A percentile compares a stretch with the other conserved stretches of the same genome.
These are phyloP conservation scores for Tephrocybe sp. DNA, from an alignment of 768 basidiomycete genomes.

Conservation along the genomic window DNA sequence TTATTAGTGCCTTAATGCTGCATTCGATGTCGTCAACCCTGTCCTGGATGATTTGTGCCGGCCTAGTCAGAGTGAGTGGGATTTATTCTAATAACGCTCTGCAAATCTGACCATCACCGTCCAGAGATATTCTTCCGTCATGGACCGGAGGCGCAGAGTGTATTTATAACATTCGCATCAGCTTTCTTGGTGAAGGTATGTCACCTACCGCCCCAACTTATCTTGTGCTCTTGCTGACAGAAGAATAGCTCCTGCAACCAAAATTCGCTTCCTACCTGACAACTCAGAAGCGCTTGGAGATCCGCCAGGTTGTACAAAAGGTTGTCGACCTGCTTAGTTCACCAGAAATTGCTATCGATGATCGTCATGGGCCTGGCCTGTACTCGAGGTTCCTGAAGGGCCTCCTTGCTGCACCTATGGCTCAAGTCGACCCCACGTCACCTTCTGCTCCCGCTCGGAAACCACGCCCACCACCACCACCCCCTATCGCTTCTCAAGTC, in stretches of 20 bases:
- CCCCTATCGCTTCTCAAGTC: neutral
- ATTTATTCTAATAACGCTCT: neutral
- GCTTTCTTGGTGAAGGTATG: conserved; percentile 80
- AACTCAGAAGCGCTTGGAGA: conserved; percentile 56
- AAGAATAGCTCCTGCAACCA: conserved; percentile 69
- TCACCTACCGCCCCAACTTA: neutral
- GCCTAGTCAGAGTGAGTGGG: conserved; percentile 51
- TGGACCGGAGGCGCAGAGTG: conserved; percentile 78
- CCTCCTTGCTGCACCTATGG: conserved; percentile 61
- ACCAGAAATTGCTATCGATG: conserved; percentile 74
- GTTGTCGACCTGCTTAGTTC: conserved; percentile 68
- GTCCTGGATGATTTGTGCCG: conserved; percentile 59
- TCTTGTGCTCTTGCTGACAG: neutral
- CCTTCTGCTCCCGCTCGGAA: conserved; percentile 13
- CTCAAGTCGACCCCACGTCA: conserved; percentile 30
- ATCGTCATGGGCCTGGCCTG: conserved; percentile 77
- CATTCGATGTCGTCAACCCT: conserved; percentile 61
- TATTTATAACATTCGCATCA: conserved; percentile 79
- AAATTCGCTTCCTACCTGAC: conserved; percentile 66
- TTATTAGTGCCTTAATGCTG: conserved; percentile 63
- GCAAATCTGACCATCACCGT: conserved; percentile 15
- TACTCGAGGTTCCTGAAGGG: conserved; percentile 79
- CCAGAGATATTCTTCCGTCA: conserved; percentile 61
- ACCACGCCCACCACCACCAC: conserved; percentile 4
- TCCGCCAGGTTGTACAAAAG: conserved; percentile 61